Evolutionary conservation across 2,329 filamentous ascomycete genomes (phyloP), one percentile per base, ranked within the genome.

Genomic region (Arthroderma sp.): DNA sequence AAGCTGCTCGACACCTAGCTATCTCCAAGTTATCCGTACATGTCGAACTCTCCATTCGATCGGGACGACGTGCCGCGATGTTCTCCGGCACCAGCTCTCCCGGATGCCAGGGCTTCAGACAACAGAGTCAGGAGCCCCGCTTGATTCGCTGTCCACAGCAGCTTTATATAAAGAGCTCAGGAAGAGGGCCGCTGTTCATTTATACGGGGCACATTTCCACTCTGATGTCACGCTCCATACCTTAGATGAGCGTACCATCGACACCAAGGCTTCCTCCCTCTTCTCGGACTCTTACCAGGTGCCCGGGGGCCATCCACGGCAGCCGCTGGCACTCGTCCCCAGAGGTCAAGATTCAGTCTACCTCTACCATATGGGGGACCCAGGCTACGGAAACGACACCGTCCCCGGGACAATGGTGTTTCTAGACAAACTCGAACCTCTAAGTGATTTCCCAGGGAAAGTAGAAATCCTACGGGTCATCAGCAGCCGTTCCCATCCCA

Each of bases 191-290:
- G 62, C 62, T 9, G 60, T 61, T 33, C 65, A 71, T 55, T 60
- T 75, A 6, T 71, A 68, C 56, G 71, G 72, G 5, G 68, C 69
- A 1, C 66, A 70, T 53, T 68, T 68, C 57, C 58, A 67, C 56
- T 66, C 69, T 11, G 62, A 68, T 23, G 63, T 65, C 58, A 67
- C 63, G 17, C 61, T 64, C 13, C 67, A 70, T 55, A 60, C 60
- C 1, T 67, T 69, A 35, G 61, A 61, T 8, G 61, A 57, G 23
- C 61, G 64, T 17, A 56, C 57, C 13, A 66, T 74, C 15, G 65
- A 74, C 57, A 61, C 63, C 3, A 62, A 61, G 11, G 72, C 73
- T 25, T 75, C 70, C 17, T 62, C 63, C 7, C 52, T 61, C 11
- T 57, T 59, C n/a, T 38, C 54, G 13, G n/a, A 7, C n/a, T 3